A percentile compares a stretch with the other conserved stretches of the same genome.
These are phyloP conservation scores for Ophiorrhiza pumila DNA, from an alignment of 257 asterid genomes.

Conservation along the genomic window DNA sequence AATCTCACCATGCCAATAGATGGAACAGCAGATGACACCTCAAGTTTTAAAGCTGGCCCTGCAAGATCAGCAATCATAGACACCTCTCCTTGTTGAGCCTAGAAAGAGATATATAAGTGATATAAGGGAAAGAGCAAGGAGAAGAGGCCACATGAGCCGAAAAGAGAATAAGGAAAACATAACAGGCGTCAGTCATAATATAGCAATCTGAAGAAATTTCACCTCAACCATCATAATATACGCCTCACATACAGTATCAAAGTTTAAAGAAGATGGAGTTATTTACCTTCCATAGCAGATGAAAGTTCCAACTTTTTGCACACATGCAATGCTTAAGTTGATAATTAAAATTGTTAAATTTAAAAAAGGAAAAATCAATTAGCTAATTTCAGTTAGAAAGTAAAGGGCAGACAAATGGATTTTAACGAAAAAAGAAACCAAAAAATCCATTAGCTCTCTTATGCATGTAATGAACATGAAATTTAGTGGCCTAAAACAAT, in stretches of 20 bases:
- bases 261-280: not conserved
- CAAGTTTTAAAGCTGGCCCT: slow-evolving; percentile 65
- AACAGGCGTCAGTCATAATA: too few relatives aligned
- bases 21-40: slow-evolving; percentile 71
- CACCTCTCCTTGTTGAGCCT: slow-evolving; percentile 85
- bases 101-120: slow-evolving; percentile 17
- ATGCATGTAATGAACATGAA: not conserved
- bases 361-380: not conserved
- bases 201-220: not conserved
- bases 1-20: slow-evolving; percentile 63
- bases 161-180: not conserved
- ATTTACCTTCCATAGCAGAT: not conserved
- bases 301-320: not conserved
- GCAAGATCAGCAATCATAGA: slow-evolving; percentile 79
- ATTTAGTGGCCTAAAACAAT: not conserved
- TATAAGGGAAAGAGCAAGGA: slow-evolving; percentile 17
- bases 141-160: not conserved
- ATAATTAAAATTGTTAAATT: not conserved
- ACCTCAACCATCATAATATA: not conserved
- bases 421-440: too few relatives aligned
- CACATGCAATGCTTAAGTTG: not conserved
- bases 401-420: not conserved
- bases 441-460: too few relatives aligned
- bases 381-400: not conserved
- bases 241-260: not conserved